Evolutionary conservation across 148 eudicot species (phyloP).

Genomic region (Arbutus unedo): DNA sequence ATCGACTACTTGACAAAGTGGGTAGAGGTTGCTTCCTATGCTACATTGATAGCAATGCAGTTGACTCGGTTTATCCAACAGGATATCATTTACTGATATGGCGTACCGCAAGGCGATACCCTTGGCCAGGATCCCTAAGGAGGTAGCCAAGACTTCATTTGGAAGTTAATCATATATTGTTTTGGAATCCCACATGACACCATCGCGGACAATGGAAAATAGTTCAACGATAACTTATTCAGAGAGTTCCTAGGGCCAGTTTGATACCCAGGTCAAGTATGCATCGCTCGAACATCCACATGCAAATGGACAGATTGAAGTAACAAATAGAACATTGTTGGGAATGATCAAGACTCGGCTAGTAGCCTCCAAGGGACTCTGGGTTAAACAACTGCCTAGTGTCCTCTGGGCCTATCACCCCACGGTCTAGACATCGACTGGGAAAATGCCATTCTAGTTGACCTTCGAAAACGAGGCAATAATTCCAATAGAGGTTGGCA

Average conservation of each 20-base stretch:
- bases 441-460: background rate
- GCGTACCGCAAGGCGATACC: background rate
- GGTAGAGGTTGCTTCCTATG: background rate
- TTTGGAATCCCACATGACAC: too few species aligned
- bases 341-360: too few species aligned
- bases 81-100: conserved; percentile 4
- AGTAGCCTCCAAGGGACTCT: background rate
- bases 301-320: too few species aligned
- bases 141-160: too few species aligned
- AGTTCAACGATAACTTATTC: too few species aligned
- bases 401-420: too few species aligned
- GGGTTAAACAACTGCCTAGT: background rate
- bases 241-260: too few species aligned
- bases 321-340: too few species aligned
- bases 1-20: conserved; percentile 13
- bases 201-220: too few species aligned
- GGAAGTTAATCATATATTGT: too few species aligned
- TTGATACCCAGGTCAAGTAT: too few species aligned
- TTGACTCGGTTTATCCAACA: background rate
- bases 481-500: background rate
- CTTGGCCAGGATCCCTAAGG: background rate
- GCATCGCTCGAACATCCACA: too few species aligned
- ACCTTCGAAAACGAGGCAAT: background rate
- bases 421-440: background rate
- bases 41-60: background rate